Evolutionary conservation across 225 moss, liverwort and hornwort species (phyloP).

Genomic region (Ulota crispa): DNA sequence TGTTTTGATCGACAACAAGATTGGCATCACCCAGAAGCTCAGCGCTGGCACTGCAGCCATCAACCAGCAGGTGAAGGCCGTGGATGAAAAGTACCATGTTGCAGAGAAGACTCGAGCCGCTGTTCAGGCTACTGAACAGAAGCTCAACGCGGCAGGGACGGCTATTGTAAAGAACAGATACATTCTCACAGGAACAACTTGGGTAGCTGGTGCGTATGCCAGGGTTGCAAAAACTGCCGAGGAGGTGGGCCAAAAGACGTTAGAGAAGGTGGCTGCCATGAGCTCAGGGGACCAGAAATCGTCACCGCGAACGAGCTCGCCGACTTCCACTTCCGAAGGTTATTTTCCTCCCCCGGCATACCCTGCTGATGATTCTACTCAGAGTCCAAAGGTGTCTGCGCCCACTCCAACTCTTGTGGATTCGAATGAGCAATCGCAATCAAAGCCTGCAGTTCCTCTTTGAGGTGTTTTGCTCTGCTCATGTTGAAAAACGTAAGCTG

Average conservation of each 20-base stretch:
- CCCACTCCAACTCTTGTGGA: constrained; percentile 31
- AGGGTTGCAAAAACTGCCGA: constrained; percentile 80
- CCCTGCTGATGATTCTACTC: constrained; percentile 55
- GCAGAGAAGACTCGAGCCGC: constrained; percentile 85
- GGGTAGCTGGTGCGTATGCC: constrained; percentile 81
- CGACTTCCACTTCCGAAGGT: constrained; percentile 38
- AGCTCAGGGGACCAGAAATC: constrained; percentile 46
- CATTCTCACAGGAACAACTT: constrained; percentile 76
- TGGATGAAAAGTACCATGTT: constrained; percentile 92
- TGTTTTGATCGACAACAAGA: constrained; percentile 68
- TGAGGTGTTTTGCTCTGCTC: constrained; percentile 23
- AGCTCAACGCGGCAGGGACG: constrained; percentile 79
- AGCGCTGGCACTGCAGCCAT: constrained; percentile 80
- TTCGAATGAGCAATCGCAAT: constrained; percentile 47
- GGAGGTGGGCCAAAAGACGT: constrained; percentile 80
- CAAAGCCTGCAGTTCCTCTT: constrained; percentile 63
- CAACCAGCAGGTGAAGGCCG: constrained; percentile 86
- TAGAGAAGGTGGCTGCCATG: constrained; percentile 59
- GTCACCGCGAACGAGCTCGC: constrained; percentile 29
- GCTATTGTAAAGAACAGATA: constrained; percentile 88
- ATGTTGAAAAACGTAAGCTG: constrained; percentile 20
- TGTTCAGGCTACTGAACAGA: constrained; percentile 81
- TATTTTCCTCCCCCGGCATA: constrained; percentile 43
- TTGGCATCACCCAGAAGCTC: constrained; percentile 80
- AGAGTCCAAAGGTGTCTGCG: constrained; percentile 52